These are phyloP conservation scores for Ophiostoma novo-ulmi DNA, from an alignment of 2,329 filamentous ascomycete species.

Conservation along the genomic window DNA sequence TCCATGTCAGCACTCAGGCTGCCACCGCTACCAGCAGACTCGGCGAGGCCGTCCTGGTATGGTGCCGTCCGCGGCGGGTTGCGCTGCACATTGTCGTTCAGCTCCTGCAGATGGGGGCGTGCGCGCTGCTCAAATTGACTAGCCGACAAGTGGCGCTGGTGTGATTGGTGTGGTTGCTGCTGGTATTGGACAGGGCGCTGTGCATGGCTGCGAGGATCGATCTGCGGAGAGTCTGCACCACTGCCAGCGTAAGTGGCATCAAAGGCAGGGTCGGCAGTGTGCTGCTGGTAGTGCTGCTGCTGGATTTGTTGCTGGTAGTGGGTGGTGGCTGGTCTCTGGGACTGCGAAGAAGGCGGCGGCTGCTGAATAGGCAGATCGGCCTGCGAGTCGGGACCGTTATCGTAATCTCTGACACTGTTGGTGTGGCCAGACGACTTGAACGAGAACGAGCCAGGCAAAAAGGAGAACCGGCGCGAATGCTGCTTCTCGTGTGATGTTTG, in stretches of 20 bases:
- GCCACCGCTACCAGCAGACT: slow-evolving; percentile 33
- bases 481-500: slow-evolving; percentile 52
- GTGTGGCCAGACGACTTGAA: slow-evolving; percentile 54
- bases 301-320: slow-evolving; percentile 28
- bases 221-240: background rate
- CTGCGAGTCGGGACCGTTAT: slow-evolving; percentile 47
- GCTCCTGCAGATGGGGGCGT: slow-evolving; percentile 33
- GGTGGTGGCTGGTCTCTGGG: slow-evolving; percentile 32
- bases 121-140: slow-evolving; percentile 17
- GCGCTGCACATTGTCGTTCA: slow-evolving; percentile 40
- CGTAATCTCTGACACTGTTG: slow-evolving; percentile 42
- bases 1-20: slow-evolving; percentile 39
- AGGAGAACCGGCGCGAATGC: slow-evolving; percentile 61
- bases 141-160: slow-evolving; percentile 30
- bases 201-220: background rate
- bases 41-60: slow-evolving; percentile 29
- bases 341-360: slow-evolving; percentile 29
- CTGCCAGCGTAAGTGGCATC: background rate
- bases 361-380: slow-evolving; percentile 51
- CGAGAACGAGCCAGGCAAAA: slow-evolving; percentile 61
- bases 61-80: slow-evolving; percentile 42
- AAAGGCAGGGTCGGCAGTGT: background rate
- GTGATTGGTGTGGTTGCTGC: slow-evolving; percentile 10
- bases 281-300: slow-evolving; percentile 30
- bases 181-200: slow-evolving; percentile 20